Evolutionary conservation across 148 eudicot genomes (phyloP).

Genomic region (Camellia granthamiana): DNA sequence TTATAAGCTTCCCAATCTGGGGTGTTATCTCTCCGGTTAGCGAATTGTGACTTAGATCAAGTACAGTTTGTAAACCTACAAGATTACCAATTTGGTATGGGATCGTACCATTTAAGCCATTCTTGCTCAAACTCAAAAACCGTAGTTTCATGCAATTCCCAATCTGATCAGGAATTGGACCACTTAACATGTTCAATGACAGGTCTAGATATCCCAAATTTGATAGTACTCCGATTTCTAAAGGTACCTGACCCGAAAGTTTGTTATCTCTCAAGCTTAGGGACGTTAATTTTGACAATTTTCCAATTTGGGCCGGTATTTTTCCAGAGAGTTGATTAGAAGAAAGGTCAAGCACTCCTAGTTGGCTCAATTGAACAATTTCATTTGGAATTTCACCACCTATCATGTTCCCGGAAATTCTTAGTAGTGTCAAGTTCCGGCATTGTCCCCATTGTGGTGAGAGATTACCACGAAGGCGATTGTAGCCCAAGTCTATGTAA

Average conservation of each 20-base stretch:
- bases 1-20: conserved; percentile 10
- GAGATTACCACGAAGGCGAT: neutral
- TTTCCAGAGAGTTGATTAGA: neutral
- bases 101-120: conserved; percentile 10
- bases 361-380: neutral
- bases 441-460: neutral
- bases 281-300: conserved; percentile 1
- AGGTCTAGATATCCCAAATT: conserved; percentile 13
- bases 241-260: conserved; percentile 16
- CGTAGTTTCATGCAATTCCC: conserved; percentile 5
- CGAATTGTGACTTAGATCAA: conserved; percentile 35
- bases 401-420: neutral
- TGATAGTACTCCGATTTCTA: neutral
- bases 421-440: neutral
- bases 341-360: neutral
- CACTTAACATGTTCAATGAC: conserved; percentile 20
- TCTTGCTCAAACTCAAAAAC: conserved; percentile 25
- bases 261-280: conserved; percentile 17
- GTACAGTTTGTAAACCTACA: conserved; percentile 6
- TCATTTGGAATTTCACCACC: neutral
- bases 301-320: neutral
- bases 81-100: conserved; percentile 13
- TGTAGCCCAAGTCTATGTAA: neutral
- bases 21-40: conserved; percentile 19
- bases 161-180: conserved; percentile 20